A percentile compares a stretch with the other conserved stretches of the same genome.
Conservation (phyloP, 73 alveolate species). For the Breviolum minutum region DNA sequence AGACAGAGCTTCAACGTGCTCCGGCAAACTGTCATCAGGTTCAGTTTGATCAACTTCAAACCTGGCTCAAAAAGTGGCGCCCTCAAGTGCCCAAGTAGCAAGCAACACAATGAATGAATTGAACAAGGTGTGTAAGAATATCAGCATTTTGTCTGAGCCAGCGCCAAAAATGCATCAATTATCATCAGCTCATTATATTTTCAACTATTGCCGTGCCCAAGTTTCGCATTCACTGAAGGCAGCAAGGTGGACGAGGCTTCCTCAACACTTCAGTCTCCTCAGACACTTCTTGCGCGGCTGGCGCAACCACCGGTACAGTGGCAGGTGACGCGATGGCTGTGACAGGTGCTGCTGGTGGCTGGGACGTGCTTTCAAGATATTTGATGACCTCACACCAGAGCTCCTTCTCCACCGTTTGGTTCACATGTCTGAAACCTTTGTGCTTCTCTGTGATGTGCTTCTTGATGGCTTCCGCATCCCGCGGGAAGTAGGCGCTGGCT, state of each 20-base stretch:
- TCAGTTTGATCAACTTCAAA: no score
- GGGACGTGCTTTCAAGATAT: neutral
- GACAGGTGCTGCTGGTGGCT: neutral
- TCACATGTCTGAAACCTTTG: neutral
- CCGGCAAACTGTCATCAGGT: no score
- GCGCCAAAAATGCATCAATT: no score
- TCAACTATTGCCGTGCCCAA: no score
- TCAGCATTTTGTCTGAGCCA: no score
- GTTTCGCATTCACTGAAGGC: neutral
- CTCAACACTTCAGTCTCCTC: neutral
- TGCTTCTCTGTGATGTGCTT: slow-evolving; percentile 1
- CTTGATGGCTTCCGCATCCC: slow-evolving; percentile 33
- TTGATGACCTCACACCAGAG: slow-evolving; percentile 9
- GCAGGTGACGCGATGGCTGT: neutral
- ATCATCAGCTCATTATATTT: no score
- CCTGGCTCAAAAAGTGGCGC: no score
- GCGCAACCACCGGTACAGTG: neutral
- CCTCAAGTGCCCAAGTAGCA: no score
- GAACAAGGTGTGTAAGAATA: no score
- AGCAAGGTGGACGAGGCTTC: neutral
- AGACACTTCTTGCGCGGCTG: neutral
- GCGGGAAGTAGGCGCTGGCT: neutral
- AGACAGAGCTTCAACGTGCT: no score
- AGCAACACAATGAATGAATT: no score
- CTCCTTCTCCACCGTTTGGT: no score